A percentile compares a stretch with the other conserved stretches of the same genome.
Evolutionary conservation across 2,329 filamentous ascomycete genomes (phyloP).

Genomic region (Myriosclerotinia curreyana): DNA sequence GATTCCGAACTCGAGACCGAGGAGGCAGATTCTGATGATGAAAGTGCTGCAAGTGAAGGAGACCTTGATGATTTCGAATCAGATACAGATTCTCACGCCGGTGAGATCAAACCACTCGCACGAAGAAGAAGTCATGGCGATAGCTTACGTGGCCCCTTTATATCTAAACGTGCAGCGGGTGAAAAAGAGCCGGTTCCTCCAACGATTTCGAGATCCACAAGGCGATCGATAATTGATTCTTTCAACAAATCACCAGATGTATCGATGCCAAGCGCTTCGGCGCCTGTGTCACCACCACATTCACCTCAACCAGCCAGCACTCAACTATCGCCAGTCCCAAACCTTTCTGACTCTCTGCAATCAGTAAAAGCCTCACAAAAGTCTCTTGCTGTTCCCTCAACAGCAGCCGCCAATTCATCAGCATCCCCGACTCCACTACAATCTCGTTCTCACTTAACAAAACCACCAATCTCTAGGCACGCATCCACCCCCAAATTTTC

Average conservation of each 20-base stretch:
- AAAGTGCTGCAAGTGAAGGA: slow-evolving; percentile 44
- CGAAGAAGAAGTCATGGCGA: slow-evolving; percentile 46
- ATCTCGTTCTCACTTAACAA: slow-evolving; percentile 54
- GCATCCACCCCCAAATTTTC: slow-evolving; percentile 38
- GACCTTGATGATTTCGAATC: slow-evolving; percentile 43
- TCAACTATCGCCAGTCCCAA: slow-evolving; percentile 26
- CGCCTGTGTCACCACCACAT: slow-evolving; percentile 15
- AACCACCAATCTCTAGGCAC: slow-evolving; percentile 41
- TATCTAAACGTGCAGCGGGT: slow-evolving; percentile 38
- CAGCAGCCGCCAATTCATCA: not conserved
- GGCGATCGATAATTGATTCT: slow-evolving; percentile 7
- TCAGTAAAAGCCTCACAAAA: slow-evolving; percentile 67
- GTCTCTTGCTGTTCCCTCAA: slow-evolving; percentile 65
- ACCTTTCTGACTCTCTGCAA: slow-evolving; percentile 27
- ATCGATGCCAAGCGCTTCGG: slow-evolving; percentile 3
- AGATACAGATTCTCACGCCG: slow-evolving; percentile 29
- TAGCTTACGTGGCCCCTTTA: slow-evolving; percentile 37
- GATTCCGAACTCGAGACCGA: slow-evolving; percentile 42
- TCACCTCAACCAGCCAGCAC: slow-evolving; percentile 15
- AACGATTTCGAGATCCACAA: slow-evolving; percentile 26
- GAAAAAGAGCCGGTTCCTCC: slow-evolving; percentile 35
- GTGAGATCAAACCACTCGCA: slow-evolving; percentile 23
- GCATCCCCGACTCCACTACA: slow-evolving; percentile 29
- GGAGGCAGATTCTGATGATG: slow-evolving; percentile 37
- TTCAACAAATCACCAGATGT: not conserved